Conservation (phyloP, 1,139 yeast species). For the Zygosaccharomyces sapae region DNA sequence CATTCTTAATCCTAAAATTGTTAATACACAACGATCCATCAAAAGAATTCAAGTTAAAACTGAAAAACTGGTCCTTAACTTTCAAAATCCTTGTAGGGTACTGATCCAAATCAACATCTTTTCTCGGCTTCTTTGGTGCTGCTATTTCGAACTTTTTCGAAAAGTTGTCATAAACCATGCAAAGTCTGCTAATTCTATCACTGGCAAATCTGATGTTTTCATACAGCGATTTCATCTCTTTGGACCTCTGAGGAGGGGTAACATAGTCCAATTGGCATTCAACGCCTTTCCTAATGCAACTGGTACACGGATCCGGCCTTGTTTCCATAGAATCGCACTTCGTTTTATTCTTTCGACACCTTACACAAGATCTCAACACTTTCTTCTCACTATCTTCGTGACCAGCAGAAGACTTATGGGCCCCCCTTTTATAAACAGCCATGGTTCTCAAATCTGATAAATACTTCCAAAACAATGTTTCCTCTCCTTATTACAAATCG, state of each 20-base stretch:
- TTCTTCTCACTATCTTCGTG: slow-evolving; percentile 19
- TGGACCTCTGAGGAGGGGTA: slow-evolving; percentile 37
- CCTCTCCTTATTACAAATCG: too few species aligned
- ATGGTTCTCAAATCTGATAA: not conserved
- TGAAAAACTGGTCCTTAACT: slow-evolving; percentile 10
- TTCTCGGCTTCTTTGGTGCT: not conserved
- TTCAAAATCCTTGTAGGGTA: slow-evolving; percentile 12
- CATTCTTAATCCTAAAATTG: slow-evolving; percentile 14
- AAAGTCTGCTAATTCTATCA: slow-evolving; percentile 10
- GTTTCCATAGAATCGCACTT: slow-evolving; percentile 55
- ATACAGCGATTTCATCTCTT: slow-evolving; percentile 20
- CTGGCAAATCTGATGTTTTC: slow-evolving; percentile 17
- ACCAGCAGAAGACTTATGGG: not conserved
- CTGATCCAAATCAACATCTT: not conserved
- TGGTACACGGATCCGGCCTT: slow-evolving; percentile 54
- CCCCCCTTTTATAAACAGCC: not conserved
- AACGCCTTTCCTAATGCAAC: slow-evolving; percentile 50
- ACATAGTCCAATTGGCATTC: slow-evolving; percentile 51
- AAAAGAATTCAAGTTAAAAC: slow-evolving; percentile 8
- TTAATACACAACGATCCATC: slow-evolving; percentile 15
- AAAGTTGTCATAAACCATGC: slow-evolving; percentile 9
- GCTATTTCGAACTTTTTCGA: slow-evolving; percentile 4
- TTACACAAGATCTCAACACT: slow-evolving; percentile 54
- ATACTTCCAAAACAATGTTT: too few species aligned
- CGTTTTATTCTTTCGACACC: slow-evolving; percentile 64